Percentiles rank a stretch among this genome's conserved stretches.
Conservation (phyloP, 257 asterid species). For the Eustoma russellianum region DNA sequence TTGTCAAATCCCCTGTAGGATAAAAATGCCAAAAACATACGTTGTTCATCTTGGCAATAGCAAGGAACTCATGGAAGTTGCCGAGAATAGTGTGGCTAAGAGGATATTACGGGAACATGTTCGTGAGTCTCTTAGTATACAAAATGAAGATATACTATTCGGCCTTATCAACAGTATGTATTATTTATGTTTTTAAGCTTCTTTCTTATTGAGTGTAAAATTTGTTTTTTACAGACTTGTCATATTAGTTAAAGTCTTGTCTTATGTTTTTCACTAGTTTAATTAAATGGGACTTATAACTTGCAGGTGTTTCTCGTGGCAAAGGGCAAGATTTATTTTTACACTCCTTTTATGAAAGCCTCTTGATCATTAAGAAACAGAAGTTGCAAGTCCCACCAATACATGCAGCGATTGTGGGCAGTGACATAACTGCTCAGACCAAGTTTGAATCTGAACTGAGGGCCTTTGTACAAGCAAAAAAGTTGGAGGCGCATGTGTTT, state of each 20-base stretch:
- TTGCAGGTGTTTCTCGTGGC: slow-evolving; percentile 96
- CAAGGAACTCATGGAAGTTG: slow-evolving; percentile 85
- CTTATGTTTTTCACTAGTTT: slow-evolving; percentile 5
- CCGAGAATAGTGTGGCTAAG: slow-evolving; percentile 75
- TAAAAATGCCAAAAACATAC: slow-evolving; percentile 86
- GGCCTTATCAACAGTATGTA: slow-evolving; percentile 82
- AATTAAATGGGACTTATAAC: slow-evolving; percentile 13
- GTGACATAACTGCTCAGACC: slow-evolving; percentile 76
- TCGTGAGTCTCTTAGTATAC: slow-evolving; percentile 84
- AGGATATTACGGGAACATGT: slow-evolving; percentile 86
- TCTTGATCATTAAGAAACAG: slow-evolving; percentile 51
- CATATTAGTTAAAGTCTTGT: not conserved
- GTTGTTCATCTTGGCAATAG: slow-evolving; percentile 99
- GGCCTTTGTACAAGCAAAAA: slow-evolving; percentile 54
- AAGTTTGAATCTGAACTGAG: slow-evolving; percentile 82
- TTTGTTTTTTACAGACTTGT: not conserved
- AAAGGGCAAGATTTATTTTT: slow-evolving; percentile 93
- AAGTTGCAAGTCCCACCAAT: slow-evolving; percentile 62
- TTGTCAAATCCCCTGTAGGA: slow-evolving; percentile 28
- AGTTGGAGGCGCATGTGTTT: slow-evolving; percentile 57
- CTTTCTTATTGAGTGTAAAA: too few species aligned
- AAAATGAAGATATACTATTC: slow-evolving; percentile 71
- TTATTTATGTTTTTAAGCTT: not conserved
- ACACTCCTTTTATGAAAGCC: slow-evolving; percentile 65
- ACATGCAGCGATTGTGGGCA: slow-evolving; percentile 89